Percentiles rank a stretch among this genome's conserved stretches.
Conservation (phyloP, 441 rosid species). For the Manihot esculenta region DNA sequence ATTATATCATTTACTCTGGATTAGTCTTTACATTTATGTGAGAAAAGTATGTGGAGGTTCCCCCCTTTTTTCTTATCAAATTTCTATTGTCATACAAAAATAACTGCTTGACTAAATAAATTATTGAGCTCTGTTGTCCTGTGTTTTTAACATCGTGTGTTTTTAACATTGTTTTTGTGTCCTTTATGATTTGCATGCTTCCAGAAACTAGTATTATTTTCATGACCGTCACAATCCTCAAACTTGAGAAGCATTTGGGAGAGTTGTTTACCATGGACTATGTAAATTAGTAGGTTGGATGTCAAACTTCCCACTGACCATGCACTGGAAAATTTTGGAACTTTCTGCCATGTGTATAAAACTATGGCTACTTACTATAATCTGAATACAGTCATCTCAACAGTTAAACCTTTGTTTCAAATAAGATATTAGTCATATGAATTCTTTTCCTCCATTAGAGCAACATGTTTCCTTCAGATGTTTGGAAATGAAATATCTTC, state of each 20-base stretch:
- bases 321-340: background rate
- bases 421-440: background rate
- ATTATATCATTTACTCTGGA: background rate
- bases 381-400: background rate
- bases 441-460: background rate
- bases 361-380: background rate
- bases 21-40: background rate
- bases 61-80: background rate
- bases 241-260: slow-evolving; percentile 1
- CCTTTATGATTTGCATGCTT: background rate
- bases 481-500: background rate
- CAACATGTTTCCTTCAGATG: background rate
- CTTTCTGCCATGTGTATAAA: background rate
- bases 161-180: background rate
- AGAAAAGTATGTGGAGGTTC: background rate
- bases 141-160: no score
- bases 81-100: background rate
- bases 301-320: background rate
- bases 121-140: background rate
- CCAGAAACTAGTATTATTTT: background rate
- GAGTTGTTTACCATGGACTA: background rate
- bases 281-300: background rate
- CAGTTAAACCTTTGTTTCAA: background rate
- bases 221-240: background rate
- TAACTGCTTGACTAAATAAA: background rate